Base-by-base conservation (phyloP, 139 green algal genomes). In the Chlamydomonas sphaeroides region DNA sequence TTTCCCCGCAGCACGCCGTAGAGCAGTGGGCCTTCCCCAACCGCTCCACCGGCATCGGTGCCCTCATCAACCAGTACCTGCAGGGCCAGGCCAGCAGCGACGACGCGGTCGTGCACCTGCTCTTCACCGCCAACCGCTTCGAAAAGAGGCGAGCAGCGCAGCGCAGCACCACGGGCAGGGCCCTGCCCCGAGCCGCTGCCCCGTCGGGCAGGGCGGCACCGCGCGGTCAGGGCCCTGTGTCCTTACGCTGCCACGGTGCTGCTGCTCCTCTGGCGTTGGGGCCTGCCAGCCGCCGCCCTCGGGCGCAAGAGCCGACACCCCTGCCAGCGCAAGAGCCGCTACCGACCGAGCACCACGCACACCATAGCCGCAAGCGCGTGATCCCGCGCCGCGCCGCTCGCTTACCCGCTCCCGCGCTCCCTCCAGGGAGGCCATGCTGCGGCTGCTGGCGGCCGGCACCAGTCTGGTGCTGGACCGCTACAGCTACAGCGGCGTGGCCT, bases 381-480 rank as follows among this genome's bases (percentile, higher is more conserved):
- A n/a, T n/a, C n/a, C n/a, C n/a, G n/a, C n/a, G 21, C 53, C 53
- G 10, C 53, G 20, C 53, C 20, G 15, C 53, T 62, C 53, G 15
- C 53, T 18, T n/a, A 14, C 53, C 53, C 20, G 5, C 28, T 28
- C 28, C 53, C 53, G 28, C 53, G 15, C 21, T 18, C 23, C 53
- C 53, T 62, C 48, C 86, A 96, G 91, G 39, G 38, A 86, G 8
- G 74, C 63, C 26, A 89, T 97, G 85, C 38, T 98, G 28, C 38
- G 49, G 18, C 87, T 92, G 30, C 91, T 98, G 42, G 21, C 39
- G 2, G 59, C 62, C 17, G 97, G 97, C 75, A 93, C 87, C 6
- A 98, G 95, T 11, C 86, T 99, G 1, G 89, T 99, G 26, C 92
- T 98, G 28, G 97, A 99, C 84, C 88, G 97, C 20, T 99, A 99